Evolutionary conservation across 2,329 filamentous ascomycete genomes (phyloP).

Genomic region (Capronia americana): DNA sequence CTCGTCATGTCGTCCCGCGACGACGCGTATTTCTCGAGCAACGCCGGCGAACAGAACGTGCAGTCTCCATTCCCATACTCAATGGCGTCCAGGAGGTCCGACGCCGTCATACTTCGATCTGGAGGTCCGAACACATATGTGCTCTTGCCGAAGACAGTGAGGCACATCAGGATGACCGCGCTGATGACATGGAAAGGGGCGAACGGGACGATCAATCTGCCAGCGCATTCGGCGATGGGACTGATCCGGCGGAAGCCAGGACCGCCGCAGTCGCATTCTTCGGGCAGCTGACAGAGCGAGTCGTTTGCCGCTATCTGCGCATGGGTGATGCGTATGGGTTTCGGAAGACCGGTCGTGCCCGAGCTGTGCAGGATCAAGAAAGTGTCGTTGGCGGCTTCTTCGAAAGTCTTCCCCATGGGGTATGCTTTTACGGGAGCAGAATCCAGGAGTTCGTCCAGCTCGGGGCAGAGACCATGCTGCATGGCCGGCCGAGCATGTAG

Average conservation of each 20-base stretch:
- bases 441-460: constrained; percentile 13
- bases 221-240: neutral
- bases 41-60: constrained; percentile 13
- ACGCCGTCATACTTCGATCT: constrained; percentile 10
- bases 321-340: constrained; percentile 88
- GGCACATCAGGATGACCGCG: constrained; percentile 13
- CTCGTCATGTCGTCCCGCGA: constrained; percentile 2
- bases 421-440: constrained; percentile 8
- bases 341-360: constrained; percentile 86
- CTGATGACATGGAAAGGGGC: constrained; percentile 18
- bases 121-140: constrained; percentile 15
- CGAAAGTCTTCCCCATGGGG: constrained; percentile 9
- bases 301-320: constrained; percentile 78
- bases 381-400: constrained; percentile 9
- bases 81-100: constrained; percentile 9
- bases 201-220: constrained; percentile 16
- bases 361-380: constrained; percentile 50
- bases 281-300: constrained; percentile 1
- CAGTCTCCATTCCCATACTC: constrained; percentile 9
- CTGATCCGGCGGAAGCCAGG: constrained; percentile 13
- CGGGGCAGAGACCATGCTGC: constrained; percentile 11
- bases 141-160: constrained; percentile 15
- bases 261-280: constrained; percentile 17
- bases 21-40: constrained; percentile 14
- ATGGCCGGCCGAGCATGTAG: constrained; percentile 4